Base-by-base conservation (phyloP, 225 moss, liverwort and hornwort species). In the Physcomitrium patens region DNA sequence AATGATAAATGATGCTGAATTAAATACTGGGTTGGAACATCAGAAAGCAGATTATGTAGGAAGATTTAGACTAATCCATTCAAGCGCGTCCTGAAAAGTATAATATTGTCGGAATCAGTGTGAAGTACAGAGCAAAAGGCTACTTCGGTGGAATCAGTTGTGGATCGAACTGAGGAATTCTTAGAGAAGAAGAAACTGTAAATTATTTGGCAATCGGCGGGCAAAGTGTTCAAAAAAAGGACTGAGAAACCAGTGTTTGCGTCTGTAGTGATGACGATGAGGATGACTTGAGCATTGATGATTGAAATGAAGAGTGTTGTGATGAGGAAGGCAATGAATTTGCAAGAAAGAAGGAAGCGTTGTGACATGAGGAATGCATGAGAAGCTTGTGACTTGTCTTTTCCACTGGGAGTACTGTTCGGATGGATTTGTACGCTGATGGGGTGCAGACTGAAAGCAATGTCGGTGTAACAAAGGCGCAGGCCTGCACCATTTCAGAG, bases 91-190 rank as follows among this genome's bases (percentile, higher is more conserved):
- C 93, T 15, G 77, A 86, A 65, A 84, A 48, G 64, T 93, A 91
- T 65, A 80, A 94, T 26, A 83, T 91, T 57, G 97, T 94, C 65
- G 94, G 91, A 88, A 86, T 99, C 19, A 91, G 94, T 62, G 93
- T 99, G 75, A 93, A 81, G 78, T 91, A 93, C 72, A 87, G 94
- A 87, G 85, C 80, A 9, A 37, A 79, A 67, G 79, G 94, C 94
- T 37, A 83, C 93, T 70, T 83, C 93, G 73, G 84, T 99, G 52
- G 93, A 89, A 79, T 93, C 93, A 77, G 84, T 93, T 56, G 79
- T 90, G 70, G 72, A 76, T 78, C 84, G 91, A 74, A 82, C 94
- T 68, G 91, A 99, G 93, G 94, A 93, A 63, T 46, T 51, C 10
- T 60, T 48, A 47, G 31, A 45, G 86, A 81, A 67, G 72, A 76